A percentile compares a stretch with the other conserved stretches of the same genome.
phyloP scores from a whole-genome alignment of 129 eudicot species.

The Chrysanthemum lavandulifolium region DNA sequence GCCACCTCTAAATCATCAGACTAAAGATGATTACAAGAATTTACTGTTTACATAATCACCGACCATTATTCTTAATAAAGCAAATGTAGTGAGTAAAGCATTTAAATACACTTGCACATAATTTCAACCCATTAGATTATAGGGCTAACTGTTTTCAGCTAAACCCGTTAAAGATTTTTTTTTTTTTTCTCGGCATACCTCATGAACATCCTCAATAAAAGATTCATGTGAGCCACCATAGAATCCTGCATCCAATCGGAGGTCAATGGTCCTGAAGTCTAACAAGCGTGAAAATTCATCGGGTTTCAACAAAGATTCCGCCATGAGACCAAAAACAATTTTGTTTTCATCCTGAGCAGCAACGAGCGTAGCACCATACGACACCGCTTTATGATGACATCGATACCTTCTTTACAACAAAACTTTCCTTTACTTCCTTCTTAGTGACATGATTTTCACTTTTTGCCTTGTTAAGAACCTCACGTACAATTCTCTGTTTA shows the following conservation, averaged over 20 bases:
- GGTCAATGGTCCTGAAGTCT: slow-evolving; percentile 89
- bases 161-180: too few relatives aligned
- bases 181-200: slow-evolving; percentile 53
- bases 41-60: too few relatives aligned
- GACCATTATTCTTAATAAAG: too few relatives aligned
- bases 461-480: slow-evolving; percentile 52
- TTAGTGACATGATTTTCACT: slow-evolving; percentile 45
- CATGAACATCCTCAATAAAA: slow-evolving; percentile 84
- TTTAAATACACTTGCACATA: too few relatives aligned
- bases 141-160: too few relatives aligned
- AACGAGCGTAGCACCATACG: slow-evolving; percentile 81
- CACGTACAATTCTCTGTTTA: slow-evolving; percentile 71
- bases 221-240: slow-evolving; percentile 86
- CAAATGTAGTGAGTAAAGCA: too few relatives aligned
- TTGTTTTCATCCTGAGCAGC: slow-evolving; percentile 70
- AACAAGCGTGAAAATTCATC: slow-evolving; percentile 78
- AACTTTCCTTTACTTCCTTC: slow-evolving; percentile 63
- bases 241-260: slow-evolving; percentile 78
- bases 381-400: slow-evolving; percentile 67
- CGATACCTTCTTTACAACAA: slow-evolving; percentile 43
- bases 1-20: not conserved
- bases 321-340: slow-evolving; percentile 72
- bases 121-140: too few relatives aligned
- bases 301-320: slow-evolving; percentile 50
- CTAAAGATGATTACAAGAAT: too few relatives aligned